Evolutionary conservation across 495 filamentous ascomycete species (phyloP), one percentile per base, ranked within the genome.

Genomic region (Annulohypoxylon bovei): DNA sequence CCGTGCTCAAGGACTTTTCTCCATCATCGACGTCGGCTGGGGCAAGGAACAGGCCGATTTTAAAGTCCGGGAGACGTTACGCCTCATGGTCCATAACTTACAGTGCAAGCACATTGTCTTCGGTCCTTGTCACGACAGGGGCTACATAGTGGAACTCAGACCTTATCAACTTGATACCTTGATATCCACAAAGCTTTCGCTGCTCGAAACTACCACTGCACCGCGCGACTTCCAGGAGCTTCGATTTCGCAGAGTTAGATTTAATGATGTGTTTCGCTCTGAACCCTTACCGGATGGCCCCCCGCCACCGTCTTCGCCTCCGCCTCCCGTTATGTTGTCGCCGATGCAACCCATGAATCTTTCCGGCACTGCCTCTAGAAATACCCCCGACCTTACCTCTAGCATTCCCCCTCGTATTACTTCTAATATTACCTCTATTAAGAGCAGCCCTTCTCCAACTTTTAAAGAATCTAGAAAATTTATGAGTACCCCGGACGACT

Each of bases 41-140:
- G 81, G 84, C 32, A 88, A 88, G 65, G 86, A 90, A 61, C 85
- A 85, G n/a, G 84, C 87, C 11, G 84, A 87, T 52, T 90, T 74
- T 75, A 86, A 85, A 84, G 83, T 88, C 71, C 63, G 64, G 1
- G 66, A 62, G 35, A 63, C 86, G 63, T 84, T 91, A 54, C 82
- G 83, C 1, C 70, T 89, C 4, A 89, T 87, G 70, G 83, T 78
- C 4, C 82, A 89, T 25, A 87, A 88, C 58, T 78, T 83, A 50
- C 86, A 90, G 68, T 92, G 89, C 81, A 88, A 86, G 56, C 88
- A 91, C 76, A 87, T 92, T 35, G 86, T 87, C 70, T 88, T 89
- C 57, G 89, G 86, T 6, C 85, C 84, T 35, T 91, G 88, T 66
- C 88, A 91, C 59, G 88, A 92, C 64, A 80, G 80, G 12, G 84